Base-by-base conservation (phyloP, 140 eudicot genomes). In the Senecio squalidus region DNA sequence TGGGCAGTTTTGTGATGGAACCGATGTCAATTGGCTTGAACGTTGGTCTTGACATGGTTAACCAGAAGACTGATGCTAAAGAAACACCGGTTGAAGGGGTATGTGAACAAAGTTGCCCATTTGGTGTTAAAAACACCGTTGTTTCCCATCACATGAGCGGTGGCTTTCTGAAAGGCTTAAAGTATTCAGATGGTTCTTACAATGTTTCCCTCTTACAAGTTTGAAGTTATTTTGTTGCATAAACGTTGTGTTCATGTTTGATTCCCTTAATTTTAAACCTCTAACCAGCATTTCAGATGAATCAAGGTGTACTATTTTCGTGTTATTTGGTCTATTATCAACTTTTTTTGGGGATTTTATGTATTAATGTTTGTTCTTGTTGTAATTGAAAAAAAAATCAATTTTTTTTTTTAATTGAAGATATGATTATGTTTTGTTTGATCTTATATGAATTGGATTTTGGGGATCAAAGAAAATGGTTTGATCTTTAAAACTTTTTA, bases 11-110 rank as follows among this genome's bases (percentile, higher is more conserved):
- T 58, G 62, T 60, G 22, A 66, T 74, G 0, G 86, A 86, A 41
- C 79, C 94, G 11, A 69, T 78, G 66, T 76, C 97, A 22, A 59
- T 73, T 29, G 90, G 95, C 39, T 79, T 90, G 80, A 90, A 90
- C 57, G 66, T 74, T 62, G 91, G 87, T 49, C 72, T 86, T 48
- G 82, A 75, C 31, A 28, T 28, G 8, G 39, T 33, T 23, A 41
- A 22, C 44, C 51, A 55, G 20, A 71, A 76, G 45, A 55, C 61
- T 0, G 49, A 69, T 17, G 45, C 57, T 30, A 72, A 64, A 30
- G 77, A 55, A 11, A 28, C 65, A 17, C 4, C 50, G 15, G 57
- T 63, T n/a, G 72, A 59, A 64, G 73, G 61, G 13, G 57, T 59
- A 41, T 60, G 60, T 43, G 80, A 74, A 36, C 25, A 5, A 18